phyloP scores from a whole-genome alignment of 2,329 filamentous ascomycete species.

The Arthrobotrys iridis region DNA sequence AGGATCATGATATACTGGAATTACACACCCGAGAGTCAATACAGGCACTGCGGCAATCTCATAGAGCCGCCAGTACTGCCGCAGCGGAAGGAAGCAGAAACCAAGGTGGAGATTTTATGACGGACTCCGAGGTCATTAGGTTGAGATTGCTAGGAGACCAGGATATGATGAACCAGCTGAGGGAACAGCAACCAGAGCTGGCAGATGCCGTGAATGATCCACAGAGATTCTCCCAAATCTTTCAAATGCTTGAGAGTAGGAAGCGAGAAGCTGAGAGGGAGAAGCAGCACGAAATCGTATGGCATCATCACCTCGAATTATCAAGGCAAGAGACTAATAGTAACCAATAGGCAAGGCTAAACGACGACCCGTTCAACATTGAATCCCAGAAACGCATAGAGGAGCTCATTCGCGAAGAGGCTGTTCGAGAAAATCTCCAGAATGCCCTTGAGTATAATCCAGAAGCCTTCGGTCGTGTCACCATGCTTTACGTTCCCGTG shows the following conservation, averaged over 20 bases:
- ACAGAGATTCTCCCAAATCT: slow-evolving; percentile 77
- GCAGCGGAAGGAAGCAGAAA: slow-evolving; percentile 57
- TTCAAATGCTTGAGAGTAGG: slow-evolving; percentile 73
- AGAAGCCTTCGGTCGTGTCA: slow-evolving; percentile 93
- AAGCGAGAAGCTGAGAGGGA: slow-evolving; percentile 78
- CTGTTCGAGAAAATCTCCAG: slow-evolving; percentile 93
- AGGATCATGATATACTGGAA: slow-evolving; percentile 90
- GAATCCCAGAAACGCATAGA: slow-evolving; percentile 92
- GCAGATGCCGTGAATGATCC: slow-evolving; percentile 80
- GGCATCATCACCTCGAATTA: background rate
- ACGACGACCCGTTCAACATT: slow-evolving; percentile 92
- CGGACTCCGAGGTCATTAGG: slow-evolving; percentile 82
- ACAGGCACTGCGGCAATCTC: slow-evolving; percentile 61
- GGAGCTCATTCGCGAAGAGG: slow-evolving; percentile 94
- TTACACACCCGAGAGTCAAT: slow-evolving; percentile 74
- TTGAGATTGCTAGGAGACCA: slow-evolving; percentile 84
- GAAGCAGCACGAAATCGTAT: slow-evolving; percentile 78
- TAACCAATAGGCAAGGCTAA: slow-evolving; percentile 68
- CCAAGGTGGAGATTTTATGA: slow-evolving; percentile 60
- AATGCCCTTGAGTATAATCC: slow-evolving; percentile 97
- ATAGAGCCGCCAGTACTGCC: slow-evolving; percentile 58
- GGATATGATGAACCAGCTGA: slow-evolving; percentile 74
- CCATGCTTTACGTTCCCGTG: slow-evolving; percentile 95
- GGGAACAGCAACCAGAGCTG: slow-evolving; percentile 78
- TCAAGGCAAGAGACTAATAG: background rate